Percentiles rank a stretch among this genome's conserved stretches.
These are phyloP conservation scores for Sutorius eximius DNA, from an alignment of 1,284 basidiomycete species.

Conservation along the genomic window DNA sequence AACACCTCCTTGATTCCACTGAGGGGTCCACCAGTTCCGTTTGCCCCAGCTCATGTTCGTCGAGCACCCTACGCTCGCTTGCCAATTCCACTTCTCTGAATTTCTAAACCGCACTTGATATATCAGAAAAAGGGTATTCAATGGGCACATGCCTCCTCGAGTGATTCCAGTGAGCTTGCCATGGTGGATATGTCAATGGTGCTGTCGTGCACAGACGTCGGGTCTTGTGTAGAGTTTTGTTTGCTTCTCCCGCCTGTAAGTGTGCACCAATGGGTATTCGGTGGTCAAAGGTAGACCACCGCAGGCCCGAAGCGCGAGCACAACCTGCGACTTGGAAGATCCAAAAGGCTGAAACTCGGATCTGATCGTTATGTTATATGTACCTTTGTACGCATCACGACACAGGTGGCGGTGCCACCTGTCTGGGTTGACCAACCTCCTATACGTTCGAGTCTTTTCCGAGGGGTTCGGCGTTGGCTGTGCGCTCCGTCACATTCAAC, in stretches of 20 bases:
- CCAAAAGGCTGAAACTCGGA: slow-evolving; percentile 14
- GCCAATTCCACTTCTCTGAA: slow-evolving; percentile 56
- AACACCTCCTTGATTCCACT: slow-evolving; percentile 28
- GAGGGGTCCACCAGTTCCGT: slow-evolving; percentile 17
- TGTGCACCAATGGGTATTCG: neutral
- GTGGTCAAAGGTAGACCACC: neutral
- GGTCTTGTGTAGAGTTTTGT: neutral
- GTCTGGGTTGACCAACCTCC: neutral
- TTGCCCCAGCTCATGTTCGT: slow-evolving; percentile 29
- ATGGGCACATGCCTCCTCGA: slow-evolving; percentile 41
- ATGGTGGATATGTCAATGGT: slow-evolving; percentile 12
- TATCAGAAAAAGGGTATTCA: neutral
- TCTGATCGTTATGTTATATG: slow-evolving; percentile 9
- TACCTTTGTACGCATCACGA: neutral
- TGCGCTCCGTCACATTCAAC: neutral
- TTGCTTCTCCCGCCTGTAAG: neutral
- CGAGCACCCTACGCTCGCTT: slow-evolving; percentile 46
- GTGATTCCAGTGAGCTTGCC: slow-evolving; percentile 35
- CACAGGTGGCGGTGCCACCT: slow-evolving; percentile 17
- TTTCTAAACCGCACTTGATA: slow-evolving; percentile 38
- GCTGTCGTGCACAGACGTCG: neutral
- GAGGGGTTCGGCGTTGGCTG: neutral
- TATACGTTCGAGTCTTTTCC: neutral
- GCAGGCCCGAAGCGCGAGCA: neutral
- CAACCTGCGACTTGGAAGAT: neutral